phyloP scores from a whole-genome alignment of 306 rosid genomes.

The Leucaena leucocephala region DNA sequence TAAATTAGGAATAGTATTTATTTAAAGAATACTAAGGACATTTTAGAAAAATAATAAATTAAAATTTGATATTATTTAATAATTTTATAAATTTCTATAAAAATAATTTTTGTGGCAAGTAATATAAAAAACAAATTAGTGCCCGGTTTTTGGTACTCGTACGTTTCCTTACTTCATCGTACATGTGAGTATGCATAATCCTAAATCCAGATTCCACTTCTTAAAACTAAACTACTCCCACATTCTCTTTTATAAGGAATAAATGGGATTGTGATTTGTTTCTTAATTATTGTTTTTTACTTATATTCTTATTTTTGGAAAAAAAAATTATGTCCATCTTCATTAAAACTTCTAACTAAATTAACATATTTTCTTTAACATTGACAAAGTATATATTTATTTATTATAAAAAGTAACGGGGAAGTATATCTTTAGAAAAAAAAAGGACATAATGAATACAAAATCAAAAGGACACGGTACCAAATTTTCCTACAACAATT shows the following conservation, averaged over 20 bases:
- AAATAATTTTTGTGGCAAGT: too few relatives aligned
- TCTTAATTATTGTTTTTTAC: background rate
- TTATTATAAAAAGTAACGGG: too few relatives aligned
- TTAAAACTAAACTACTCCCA: background rate
- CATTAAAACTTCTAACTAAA: background rate
- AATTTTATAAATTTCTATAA: background rate
- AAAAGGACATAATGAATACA: too few relatives aligned
- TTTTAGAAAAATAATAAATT: too few relatives aligned
- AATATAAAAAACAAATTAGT: background rate
- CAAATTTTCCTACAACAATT: background rate
- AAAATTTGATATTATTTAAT: too few relatives aligned
- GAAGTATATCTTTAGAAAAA: too few relatives aligned
- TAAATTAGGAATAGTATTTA: too few relatives aligned
- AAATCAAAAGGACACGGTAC: too few relatives aligned
- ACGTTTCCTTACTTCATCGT: background rate
- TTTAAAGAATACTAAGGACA: background rate
- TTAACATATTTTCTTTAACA: background rate
- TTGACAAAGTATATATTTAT: background rate
- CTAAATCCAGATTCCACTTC: background rate
- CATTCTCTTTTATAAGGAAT: background rate
- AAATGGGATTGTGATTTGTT: too few relatives aligned
- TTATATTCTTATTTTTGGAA: background rate
- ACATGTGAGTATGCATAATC: background rate
- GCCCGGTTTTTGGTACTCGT: background rate
- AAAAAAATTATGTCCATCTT: background rate